Percentiles rank a stretch among this genome's conserved stretches.
phyloP scores from a whole-genome alignment of 1,284 basidiomycete species.

The Exobasidium cylindrosporum region DNA sequence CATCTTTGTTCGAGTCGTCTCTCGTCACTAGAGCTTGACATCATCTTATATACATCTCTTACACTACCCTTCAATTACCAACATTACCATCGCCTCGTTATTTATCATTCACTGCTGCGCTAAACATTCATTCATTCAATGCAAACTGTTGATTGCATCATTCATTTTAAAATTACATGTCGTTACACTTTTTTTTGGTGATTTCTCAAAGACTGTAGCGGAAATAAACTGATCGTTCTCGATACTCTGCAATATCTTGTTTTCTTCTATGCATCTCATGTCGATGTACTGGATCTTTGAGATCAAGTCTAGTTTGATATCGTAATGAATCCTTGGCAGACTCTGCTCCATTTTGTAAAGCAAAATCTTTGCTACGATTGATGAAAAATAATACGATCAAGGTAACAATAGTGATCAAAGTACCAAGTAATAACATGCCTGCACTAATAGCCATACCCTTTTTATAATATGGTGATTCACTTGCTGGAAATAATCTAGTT shows the following conservation, averaged over 20 bases:
- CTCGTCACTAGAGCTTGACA: background rate
- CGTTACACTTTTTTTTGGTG: background rate
- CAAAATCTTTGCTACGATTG: conserved; percentile 24
- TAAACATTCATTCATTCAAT: background rate
- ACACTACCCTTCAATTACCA: background rate
- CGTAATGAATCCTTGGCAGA: background rate
- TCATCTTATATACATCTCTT: background rate
- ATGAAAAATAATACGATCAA: conserved; percentile 22
- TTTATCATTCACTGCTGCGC: background rate
- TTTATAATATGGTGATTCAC: conserved; percentile 35
- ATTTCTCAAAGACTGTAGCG: background rate
- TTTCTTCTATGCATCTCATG: conserved; percentile 9
- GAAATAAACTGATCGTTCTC: conserved; percentile 17
- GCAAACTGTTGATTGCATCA: background rate
- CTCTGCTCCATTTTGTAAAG: background rate
- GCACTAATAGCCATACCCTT: conserved; percentile 34
- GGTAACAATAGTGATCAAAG: conserved; percentile 18
- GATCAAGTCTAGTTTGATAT: background rate
- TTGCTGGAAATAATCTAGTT: conserved; percentile 37
- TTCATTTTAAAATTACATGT: no score
- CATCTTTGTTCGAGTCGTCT: conserved; percentile 32
- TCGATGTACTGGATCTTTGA: background rate
- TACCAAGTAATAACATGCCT: conserved; percentile 28
- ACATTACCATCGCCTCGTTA: background rate
- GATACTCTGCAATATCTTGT: conserved; percentile 13